Evolutionary conservation across 768 basidiomycete species (phyloP).

Genomic region (Symmetrospora coprosmae): DNA sequence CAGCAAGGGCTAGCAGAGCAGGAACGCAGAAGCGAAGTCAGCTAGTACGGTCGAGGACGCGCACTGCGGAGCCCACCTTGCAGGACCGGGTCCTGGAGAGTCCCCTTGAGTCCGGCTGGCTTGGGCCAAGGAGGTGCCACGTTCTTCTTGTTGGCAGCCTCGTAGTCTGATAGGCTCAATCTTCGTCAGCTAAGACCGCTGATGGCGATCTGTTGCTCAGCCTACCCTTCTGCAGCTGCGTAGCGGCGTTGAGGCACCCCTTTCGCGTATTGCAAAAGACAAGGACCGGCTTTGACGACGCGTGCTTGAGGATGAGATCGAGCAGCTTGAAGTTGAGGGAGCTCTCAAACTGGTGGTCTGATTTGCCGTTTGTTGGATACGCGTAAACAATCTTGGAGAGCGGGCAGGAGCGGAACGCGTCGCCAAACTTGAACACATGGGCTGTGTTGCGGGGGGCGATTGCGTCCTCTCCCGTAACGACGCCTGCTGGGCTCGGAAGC

Average conservation of each 20-base stretch:
- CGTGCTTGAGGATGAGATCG: conserved; percentile 55
- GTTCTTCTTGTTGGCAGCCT: conserved; percentile 30
- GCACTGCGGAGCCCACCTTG: conserved; percentile 40
- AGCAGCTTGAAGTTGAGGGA: conserved; percentile 62
- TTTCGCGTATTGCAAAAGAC: conserved; percentile 81
- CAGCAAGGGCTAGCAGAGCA: conserved; percentile 48
- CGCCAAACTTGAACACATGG: conserved; percentile 76
- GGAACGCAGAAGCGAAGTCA: not conserved
- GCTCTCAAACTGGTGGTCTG: conserved; percentile 64
- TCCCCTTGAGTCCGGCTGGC: conserved; percentile 37
- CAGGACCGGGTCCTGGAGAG: conserved; percentile 56
- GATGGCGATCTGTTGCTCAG: conserved; percentile 45
- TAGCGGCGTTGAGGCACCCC: conserved; percentile 46
- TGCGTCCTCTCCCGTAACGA: not conserved
- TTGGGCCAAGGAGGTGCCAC: conserved; percentile 52
- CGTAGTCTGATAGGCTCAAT: conserved; percentile 15
- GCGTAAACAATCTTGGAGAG: conserved; percentile 47
- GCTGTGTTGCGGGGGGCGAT: conserved; percentile 27
- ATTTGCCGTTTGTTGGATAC: conserved; percentile 48
- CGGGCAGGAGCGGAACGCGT: conserved; percentile 71
- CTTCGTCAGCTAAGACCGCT: too few relatives aligned
- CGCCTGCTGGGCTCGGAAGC: conserved; percentile 30
- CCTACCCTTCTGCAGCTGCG: conserved; percentile 44
- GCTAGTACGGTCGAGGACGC: not conserved
- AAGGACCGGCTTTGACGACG: conserved; percentile 66